Evolutionary conservation across 75 land plant genomes (phyloP).

Genomic region (Selaginella moellendorffii): DNA sequence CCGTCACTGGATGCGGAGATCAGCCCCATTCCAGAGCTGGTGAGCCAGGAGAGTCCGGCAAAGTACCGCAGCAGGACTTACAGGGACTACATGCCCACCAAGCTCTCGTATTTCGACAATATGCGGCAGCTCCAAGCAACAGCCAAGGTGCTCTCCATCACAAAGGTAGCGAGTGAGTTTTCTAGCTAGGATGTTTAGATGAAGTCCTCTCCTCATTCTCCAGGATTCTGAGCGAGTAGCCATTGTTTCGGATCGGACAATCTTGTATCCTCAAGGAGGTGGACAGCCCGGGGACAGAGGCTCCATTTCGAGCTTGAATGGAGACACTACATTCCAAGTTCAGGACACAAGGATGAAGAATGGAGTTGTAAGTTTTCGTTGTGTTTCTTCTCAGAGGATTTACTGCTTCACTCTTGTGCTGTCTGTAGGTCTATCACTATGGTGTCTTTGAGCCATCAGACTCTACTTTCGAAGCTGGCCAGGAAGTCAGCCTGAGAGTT

Average conservation of each 20-base stretch:
- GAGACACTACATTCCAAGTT: conserved; percentile 29
- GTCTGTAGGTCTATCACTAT: conserved; percentile 45
- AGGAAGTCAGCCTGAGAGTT: conserved; percentile 30
- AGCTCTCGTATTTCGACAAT: too few species aligned
- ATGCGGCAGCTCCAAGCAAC: too few species aligned
- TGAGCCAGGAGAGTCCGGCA: too few species aligned
- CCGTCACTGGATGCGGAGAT: too few species aligned
- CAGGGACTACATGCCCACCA: too few species aligned
- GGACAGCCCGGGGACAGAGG: conserved; percentile 62
- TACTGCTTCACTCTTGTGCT: neutral
- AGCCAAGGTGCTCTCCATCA: too few species aligned
- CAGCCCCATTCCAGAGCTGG: too few species aligned
- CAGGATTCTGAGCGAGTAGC: conserved; percentile 41
- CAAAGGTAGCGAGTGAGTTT: too few species aligned
- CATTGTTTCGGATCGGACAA: conserved; percentile 44
- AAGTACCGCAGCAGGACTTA: too few species aligned
- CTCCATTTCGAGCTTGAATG: conserved; percentile 16
- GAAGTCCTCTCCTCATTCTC: too few species aligned
- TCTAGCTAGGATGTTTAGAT: too few species aligned
- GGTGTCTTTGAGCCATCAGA: conserved; percentile 25
- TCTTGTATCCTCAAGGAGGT: conserved; percentile 69
- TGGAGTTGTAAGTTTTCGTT: conserved; percentile 30
- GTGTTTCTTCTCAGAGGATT: neutral
- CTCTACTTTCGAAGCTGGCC: conserved; percentile 21
- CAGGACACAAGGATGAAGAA: conserved; percentile 45